Evolutionary conservation across 1,139 yeast genomes (phyloP).

Genomic region (Blastobotrys ciferrii): DNA sequence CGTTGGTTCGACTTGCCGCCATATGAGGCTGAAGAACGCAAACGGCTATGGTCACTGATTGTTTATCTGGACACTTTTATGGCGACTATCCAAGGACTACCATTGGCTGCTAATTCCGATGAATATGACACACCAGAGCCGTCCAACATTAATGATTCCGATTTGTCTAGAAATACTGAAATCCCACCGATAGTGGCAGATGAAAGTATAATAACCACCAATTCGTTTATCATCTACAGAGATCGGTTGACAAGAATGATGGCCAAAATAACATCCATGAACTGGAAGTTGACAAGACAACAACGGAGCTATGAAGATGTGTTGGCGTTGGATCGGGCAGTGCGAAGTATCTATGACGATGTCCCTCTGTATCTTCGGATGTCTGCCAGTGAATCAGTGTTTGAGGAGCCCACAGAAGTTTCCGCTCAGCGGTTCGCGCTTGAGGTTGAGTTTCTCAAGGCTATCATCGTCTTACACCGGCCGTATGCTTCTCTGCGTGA

Average conservation of each 20-base stretch:
- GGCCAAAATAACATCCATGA: slow-evolving; percentile 8
- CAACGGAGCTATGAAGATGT: slow-evolving; percentile 17
- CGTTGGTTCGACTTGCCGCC: slow-evolving; percentile 35
- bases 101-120: slow-evolving; percentile 28
- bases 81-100: slow-evolving; percentile 36
- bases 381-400: slow-evolving; percentile 26
- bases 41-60: slow-evolving; percentile 34
- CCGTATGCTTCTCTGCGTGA: slow-evolving; percentile 30
- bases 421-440: slow-evolving; percentile 34
- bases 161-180: slow-evolving; percentile 3
- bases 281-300: background rate
- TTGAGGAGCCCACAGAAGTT: slow-evolving; percentile 28
- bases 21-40: slow-evolving; percentile 35
- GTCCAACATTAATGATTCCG: slow-evolving; percentile 27
- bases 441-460: slow-evolving; percentile 33
- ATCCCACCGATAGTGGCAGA: background rate
- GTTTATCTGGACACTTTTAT: slow-evolving; percentile 30
- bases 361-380: slow-evolving; percentile 32
- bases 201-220: slow-evolving; percentile 23
- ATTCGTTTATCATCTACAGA: slow-evolving; percentile 27
- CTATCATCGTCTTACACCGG: slow-evolving; percentile 35
- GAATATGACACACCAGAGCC: slow-evolving; percentile 34
- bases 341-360: slow-evolving; percentile 26
- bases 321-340: slow-evolving; percentile 28
- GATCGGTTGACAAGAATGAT: slow-evolving; percentile 19